Base-by-base conservation (phyloP, 345 rosid species). In the Eucalyptus melliodora region DNA sequence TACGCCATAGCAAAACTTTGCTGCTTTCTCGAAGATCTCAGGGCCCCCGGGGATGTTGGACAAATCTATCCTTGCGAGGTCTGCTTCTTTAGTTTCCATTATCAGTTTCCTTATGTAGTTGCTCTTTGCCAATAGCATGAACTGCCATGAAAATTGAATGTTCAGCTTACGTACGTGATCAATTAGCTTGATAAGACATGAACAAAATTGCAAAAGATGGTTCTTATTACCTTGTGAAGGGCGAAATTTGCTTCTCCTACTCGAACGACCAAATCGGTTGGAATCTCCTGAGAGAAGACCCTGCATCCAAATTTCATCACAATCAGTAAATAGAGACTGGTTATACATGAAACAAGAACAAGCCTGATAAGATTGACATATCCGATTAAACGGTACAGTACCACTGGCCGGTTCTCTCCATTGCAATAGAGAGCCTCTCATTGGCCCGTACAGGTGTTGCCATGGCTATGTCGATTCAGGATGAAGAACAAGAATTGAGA, bases 351-450 rank as follows among this genome's bases (percentile, higher is more conserved):
- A 81, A 59, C n/a, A 6, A 50, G 56, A 19, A 65, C 51, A 24
- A 59, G 80, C n/a, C 31, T 24, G 59, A 51, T 15, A 59, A 55
- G 3, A 86, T 24, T 12, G 90, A 69, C 13, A 31, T 87, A 30
- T 69, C 11, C 17, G 8, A 8, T 8, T 80, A 67, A 62, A 40
- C 9, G 3, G 23, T 56, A 15, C 42, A 30, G 69, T 94, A 97
- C 99, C 99, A 97, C 89, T 95, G 98, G 91, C 96, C 98, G 55
- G 99, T 97, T 90, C 99, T 96, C 86, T 94, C 97, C 95, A 95
- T 95, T 92, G 97, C 95, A 5, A 90, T 34, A 21, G 98, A 95
- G 89, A 90, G 53, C 88, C 95, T 94, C 88, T 30, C 89, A 56
- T 72, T 92, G 91, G 89, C 90, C 87, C 9, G 93, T 15, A 89